Evolutionary conservation across 2,329 filamentous ascomycete species (phyloP), one percentile per base, ranked within the genome.

Genomic region (Geosmithia putterillii): DNA sequence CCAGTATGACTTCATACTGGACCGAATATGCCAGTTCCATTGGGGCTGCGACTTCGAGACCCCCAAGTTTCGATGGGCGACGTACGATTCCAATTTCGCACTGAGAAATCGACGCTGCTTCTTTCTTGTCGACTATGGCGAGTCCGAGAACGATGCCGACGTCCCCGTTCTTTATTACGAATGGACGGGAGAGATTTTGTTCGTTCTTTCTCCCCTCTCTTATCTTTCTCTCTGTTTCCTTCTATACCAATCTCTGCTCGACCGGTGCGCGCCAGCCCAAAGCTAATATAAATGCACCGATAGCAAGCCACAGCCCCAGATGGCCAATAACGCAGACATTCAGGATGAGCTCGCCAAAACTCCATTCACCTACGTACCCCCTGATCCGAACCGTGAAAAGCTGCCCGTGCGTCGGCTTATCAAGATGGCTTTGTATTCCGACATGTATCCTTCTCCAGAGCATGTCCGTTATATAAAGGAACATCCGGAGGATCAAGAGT

Each of bases 81-180:
- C 40, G n/a, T 42, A 42, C 28, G 25, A 34, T 28, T 14, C 18
- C 28, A 9, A 28, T 34, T 42, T 42, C 28, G 40, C 40, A 12
- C 19, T 34, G 14, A 10, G 28, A 8, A 42, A 42, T 23, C 40
- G 40, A 25, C 40, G 23, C n/a, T 25, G 40, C 22, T 42, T 42
- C 40, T 42, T 42, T 23, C 22, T 42, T n/a, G 40, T 42, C 22
- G 40, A 42, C 40, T 42, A 42, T 19, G 40, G 40, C 22, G 22
- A 34, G 18, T 42, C 40, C 10, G n/a, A 42, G 14, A 42, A 42
- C 28, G 40, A 42, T 20, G 40, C 21, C 21, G 40, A 28, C 7
- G 40, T 42, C 22, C 20, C 40, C 32, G 19, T 42, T 15, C 23
- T 42, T n/a, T 15, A 20, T 23, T 42, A 42, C 19, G 40, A 42